A percentile compares a stretch with the other conserved stretches of the same genome.
phyloP scores from a whole-genome alignment of 768 basidiomycete species.

The Chalciporus piperatus region DNA sequence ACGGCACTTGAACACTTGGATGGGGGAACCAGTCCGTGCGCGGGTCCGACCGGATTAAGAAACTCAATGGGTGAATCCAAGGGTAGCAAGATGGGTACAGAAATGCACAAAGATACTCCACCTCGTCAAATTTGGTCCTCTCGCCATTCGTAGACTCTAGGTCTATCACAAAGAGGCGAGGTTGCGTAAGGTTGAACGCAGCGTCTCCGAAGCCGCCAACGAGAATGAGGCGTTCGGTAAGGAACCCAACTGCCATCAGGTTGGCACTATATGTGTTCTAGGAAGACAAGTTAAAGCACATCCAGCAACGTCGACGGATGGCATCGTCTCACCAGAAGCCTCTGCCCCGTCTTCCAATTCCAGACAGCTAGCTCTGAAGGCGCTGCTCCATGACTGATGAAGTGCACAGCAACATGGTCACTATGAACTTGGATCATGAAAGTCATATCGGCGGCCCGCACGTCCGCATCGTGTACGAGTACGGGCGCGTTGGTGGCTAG shows the following conservation, averaged over 20 bases:
- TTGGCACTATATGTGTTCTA: constrained; percentile 30
- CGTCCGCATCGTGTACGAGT: constrained; percentile 25
- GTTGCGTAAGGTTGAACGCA: constrained; percentile 19
- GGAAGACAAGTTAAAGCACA: neutral
- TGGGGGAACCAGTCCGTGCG: constrained; percentile 44
- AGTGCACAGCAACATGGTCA: constrained; percentile 50
- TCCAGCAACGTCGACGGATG: neutral
- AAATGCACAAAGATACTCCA: constrained; percentile 39
- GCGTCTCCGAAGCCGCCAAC: constrained; percentile 28
- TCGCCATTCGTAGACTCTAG: constrained; percentile 33
- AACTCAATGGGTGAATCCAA: constrained; percentile 26
- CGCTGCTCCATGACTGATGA: constrained; percentile 31
- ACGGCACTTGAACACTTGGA: constrained; percentile 40
- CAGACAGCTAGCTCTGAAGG: constrained; percentile 54
- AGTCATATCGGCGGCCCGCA: constrained; percentile 23
- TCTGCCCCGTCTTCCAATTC: constrained; percentile 62
- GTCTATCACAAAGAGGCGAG: constrained; percentile 40
- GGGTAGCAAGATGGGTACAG: constrained; percentile 38
- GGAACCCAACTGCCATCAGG: constrained; percentile 41
- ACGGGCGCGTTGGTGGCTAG: constrained; percentile 35
- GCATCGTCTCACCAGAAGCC: constrained; percentile 43
- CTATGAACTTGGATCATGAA: constrained; percentile 56
- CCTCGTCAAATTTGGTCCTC: constrained; percentile 27
- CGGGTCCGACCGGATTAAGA: constrained; percentile 54
- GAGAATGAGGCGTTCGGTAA: constrained; percentile 41